Evolutionary conservation across 306 rosid species (phyloP).

Genomic region (Abrus pulchellus): DNA sequence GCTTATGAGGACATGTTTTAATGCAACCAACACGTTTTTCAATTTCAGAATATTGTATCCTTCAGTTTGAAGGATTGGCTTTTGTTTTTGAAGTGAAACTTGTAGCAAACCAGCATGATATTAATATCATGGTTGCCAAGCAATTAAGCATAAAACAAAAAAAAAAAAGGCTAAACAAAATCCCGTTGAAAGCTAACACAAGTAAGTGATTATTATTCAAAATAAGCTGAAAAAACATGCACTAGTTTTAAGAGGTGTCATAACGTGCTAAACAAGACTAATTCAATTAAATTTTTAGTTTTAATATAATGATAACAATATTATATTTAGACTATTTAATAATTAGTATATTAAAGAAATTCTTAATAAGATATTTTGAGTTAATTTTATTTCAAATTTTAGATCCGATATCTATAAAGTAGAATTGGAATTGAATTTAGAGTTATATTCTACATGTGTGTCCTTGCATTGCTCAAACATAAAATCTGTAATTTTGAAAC

Average conservation of each 20-base stretch:
- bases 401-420: neutral
- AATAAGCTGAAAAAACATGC: too few species aligned
- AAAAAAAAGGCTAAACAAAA: slow-evolving; percentile 1
- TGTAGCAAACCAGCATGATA: slow-evolving; percentile 7
- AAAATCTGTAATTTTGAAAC: too few species aligned
- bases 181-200: too few species aligned
- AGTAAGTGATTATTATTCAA: too few species aligned
- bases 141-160: neutral
- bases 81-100: neutral
- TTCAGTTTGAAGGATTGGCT: neutral
- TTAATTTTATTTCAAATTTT: neutral
- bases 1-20: neutral
- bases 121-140: neutral
- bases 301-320: neutral
- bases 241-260: too few species aligned
- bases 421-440: neutral
- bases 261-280: too few species aligned
- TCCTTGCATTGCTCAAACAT: too few species aligned
- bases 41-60: neutral
- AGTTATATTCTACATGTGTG: neutral
- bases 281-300: too few species aligned
- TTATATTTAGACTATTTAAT: neutral
- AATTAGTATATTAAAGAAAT: neutral
- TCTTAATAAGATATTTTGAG: neutral
- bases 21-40: neutral